phyloP scores from a whole-genome alignment of 2,329 filamentous ascomycete genomes.

The Sclerotinia spermophila region DNA sequence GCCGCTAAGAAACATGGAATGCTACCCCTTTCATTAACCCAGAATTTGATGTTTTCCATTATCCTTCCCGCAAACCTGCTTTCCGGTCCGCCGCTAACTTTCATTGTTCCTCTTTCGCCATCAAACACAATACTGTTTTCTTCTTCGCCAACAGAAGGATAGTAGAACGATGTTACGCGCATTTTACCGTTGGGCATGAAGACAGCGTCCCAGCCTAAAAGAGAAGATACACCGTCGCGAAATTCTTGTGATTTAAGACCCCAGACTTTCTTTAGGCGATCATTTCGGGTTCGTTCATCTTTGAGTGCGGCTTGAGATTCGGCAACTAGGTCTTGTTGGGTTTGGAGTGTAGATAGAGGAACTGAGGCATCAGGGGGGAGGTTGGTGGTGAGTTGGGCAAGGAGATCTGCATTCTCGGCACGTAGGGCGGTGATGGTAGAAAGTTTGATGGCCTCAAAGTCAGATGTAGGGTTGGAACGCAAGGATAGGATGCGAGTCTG shows the following conservation, averaged over 20 bases:
- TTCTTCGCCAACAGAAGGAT: slow-evolving; percentile 60
- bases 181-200: slow-evolving; percentile 98
- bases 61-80: slow-evolving; percentile 86
- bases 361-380: slow-evolving; percentile 46
- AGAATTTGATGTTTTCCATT: slow-evolving; percentile 83
- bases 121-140: slow-evolving; percentile 80
- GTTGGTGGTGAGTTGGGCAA: slow-evolving; percentile 61
- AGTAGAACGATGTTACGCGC: slow-evolving; percentile 82
- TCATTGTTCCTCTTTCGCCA: slow-evolving; percentile 94
- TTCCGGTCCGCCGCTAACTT: slow-evolving; percentile 85
- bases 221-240: slow-evolving; percentile 86
- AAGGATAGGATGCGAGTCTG: slow-evolving; percentile 81
- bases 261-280: slow-evolving; percentile 90
- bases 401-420: slow-evolving; percentile 78
- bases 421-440: slow-evolving; percentile 73
- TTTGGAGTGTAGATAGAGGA: slow-evolving; percentile 71
- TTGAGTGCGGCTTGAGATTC: slow-evolving; percentile 66
- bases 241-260: slow-evolving; percentile 88
- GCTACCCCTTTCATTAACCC: slow-evolving; percentile 90
- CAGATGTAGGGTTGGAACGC: slow-evolving; percentile 86
- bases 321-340: slow-evolving; percentile 69
- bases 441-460: slow-evolving; percentile 79
- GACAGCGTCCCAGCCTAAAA: slow-evolving; percentile 90
- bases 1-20: slow-evolving; percentile 92
- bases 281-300: slow-evolving; percentile 76